phyloP scores from a whole-genome alignment of 306 rosid genomes.

The Malus sieversii region DNA sequence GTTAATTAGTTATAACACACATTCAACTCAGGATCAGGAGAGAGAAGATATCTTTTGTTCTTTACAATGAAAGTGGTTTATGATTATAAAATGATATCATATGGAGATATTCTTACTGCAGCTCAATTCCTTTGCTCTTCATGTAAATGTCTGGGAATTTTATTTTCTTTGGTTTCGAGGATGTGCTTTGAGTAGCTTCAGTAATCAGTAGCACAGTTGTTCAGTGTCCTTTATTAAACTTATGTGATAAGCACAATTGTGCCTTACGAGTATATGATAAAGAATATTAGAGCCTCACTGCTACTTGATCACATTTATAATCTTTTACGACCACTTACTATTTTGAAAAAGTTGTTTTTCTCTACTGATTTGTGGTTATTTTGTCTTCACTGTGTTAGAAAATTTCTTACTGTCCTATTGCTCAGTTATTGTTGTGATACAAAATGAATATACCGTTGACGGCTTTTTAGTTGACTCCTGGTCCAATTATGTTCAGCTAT shows the following conservation, averaged over 20 bases:
- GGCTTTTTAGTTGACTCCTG: constrained; percentile 19
- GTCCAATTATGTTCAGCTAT: constrained; percentile 59
- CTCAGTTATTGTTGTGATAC: neutral
- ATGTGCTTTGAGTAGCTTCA: neutral
- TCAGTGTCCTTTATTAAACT: neutral
- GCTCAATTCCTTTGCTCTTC: neutral
- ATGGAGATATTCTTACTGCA: neutral
- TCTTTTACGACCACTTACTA: neutral
- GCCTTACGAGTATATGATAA: neutral
- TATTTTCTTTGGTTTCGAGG: neutral
- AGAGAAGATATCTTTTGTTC: neutral
- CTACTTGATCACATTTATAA: neutral
- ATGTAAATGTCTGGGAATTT: neutral
- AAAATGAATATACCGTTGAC: neutral
- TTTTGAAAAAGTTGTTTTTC: neutral
- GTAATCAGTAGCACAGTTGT: neutral
- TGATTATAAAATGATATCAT: neutral
- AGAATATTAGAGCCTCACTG: neutral
- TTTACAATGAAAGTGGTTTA: neutral
- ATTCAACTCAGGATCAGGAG: neutral
- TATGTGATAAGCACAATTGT: neutral
- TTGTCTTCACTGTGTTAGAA: neutral
- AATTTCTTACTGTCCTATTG: neutral
- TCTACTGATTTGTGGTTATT: neutral
- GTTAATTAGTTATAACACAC: neutral